Base-by-base conservation (phyloP, 2,329 filamentous ascomycete genomes). In the Calonectria hawksworthii region DNA sequence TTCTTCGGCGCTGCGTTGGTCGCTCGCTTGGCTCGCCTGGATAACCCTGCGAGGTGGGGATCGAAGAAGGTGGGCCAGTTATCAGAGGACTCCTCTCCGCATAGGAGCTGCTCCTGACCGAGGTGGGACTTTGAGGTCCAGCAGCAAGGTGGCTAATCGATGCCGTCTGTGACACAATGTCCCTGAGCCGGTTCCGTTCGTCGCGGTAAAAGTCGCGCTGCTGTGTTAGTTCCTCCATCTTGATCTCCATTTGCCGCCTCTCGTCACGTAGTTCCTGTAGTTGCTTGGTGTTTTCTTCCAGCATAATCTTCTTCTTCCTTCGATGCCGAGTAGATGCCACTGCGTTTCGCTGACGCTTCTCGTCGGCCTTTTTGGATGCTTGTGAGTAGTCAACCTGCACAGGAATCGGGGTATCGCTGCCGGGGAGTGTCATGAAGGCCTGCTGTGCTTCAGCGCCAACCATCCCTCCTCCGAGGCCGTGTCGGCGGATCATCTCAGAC, bases 321-420 rank as follows among this genome's bases (percentile, higher is more conserved):
- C 95, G 91, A 78, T 98, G 97, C 74, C 95, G 90, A 63, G 95
- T 95, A 72, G 95, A 98, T 8, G 95, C 95, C 63, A 94, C 94
- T 51, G 95, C 95, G 81, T 98, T 98, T 67, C 95, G 91, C 83
- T 94, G 93, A 71, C 95, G 90, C 86, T 97, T 98, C 84, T 98
- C 95, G 81, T 97, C 94, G 50, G 95, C 94, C 80, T 95, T 92
- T 78, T 93, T 93, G 16, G 95, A 98, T 16, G 94, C 95, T 80
- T 95, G 94, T 78, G 95, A 94, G 54, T 94, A 92, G 82, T 98
- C 95, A 13, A 96, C 92, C 18, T 93, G 93, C 64, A 96, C 92
- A 13, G 88, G 84, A 52, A 92, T 89, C 3, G 84, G 83, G 8
- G 81, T 82, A 38, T 85, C 84, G 41, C 81, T 85, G 23, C 85